phyloP scores from a whole-genome alignment of 176 grass and related monocot genomes.

The Stipa capillata region DNA sequence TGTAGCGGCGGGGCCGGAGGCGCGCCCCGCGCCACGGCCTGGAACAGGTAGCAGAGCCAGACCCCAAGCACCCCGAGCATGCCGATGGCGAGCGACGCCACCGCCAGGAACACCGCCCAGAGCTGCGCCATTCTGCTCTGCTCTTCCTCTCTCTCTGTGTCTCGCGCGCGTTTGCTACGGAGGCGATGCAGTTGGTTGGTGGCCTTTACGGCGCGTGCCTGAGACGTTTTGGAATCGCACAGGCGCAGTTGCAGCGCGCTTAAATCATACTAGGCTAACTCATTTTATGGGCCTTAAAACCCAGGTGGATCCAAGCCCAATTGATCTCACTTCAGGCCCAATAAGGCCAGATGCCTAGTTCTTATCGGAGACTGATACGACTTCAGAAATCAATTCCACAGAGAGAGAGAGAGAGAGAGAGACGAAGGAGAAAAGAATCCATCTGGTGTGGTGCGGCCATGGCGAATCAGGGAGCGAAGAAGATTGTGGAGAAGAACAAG shows the following conservation, averaged over 20 bases:
- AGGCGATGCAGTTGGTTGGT: no score
- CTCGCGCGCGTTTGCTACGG: neutral
- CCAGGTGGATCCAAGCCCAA: neutral
- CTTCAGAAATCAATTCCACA: neutral
- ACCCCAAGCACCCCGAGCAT: constrained; percentile 56
- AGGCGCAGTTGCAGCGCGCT: no score
- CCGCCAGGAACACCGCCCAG: constrained; percentile 38
- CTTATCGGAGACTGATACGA: neutral
- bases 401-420: neutral
- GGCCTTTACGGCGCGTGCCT: no score
- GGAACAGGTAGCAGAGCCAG: constrained; percentile 49
- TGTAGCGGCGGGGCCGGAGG: neutral
- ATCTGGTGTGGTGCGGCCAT: constrained; percentile 28
- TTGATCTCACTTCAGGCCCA: no score
- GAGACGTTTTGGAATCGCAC: no score
- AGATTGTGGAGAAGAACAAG: constrained; percentile 88
- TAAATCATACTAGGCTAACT: no score
- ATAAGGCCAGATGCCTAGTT: neutral
- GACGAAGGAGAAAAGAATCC: neutral
- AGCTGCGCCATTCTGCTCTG: constrained; percentile 24
- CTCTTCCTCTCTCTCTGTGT: neutral
- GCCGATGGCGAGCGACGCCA: constrained; percentile 40
- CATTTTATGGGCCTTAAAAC: neutral
- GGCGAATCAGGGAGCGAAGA: constrained; percentile 95
- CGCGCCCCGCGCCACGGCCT: constrained; percentile 31